Evolutionary conservation across 2,329 filamentous ascomycete genomes (phyloP), one percentile per base, ranked within the genome.

Genomic region (Leptographium procerum): DNA sequence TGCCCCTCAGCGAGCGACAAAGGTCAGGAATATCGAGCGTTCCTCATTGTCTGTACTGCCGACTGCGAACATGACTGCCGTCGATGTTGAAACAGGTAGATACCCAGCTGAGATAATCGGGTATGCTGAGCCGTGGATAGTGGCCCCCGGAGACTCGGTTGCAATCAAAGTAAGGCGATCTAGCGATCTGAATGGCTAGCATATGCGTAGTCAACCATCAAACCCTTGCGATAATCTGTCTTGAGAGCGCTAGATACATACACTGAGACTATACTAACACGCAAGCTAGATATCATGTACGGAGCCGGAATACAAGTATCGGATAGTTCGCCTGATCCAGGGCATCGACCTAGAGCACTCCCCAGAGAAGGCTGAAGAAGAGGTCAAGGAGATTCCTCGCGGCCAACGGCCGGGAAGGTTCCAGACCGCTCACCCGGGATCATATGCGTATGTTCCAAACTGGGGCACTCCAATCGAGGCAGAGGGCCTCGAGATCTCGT

Each of bases 91-190:
- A n/a, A n/a, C n/a, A n/a, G n/a, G n/a, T n/a, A n/a, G n/a, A n/a
- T 55, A 59, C 22, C 57, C 57, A 14, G 22, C 57, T 11, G 57
- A 59, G 47, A 55, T 59, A 13, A 54, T 56, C 34, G 57, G 57
- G 2, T 59, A 59, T 31, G 57, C 53, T 29, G 52, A 59, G 11
- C 57, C 57, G 28, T 59, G 57, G 57, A 55, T 59, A 3, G 52
- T 52, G 7, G 31, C 33, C 24, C 57, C 57, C 16, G 57, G 57
- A 4, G 57, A 59, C 22, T n/a, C 36, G 33, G 57, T 59, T 5
- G 40, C 43, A 3, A 52, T 59, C 52, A 59, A 59, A 33, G 57
- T 59, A 22, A 55, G 57, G 29, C 6, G n/a, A 13, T 48, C 16
- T n/a, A n/a, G n/a, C n/a, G n/a, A n/a, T n/a, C n/a, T n/a, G n/a